These are phyloP conservation scores for Seiridium unicorne DNA, from an alignment of 2,329 filamentous ascomycete genomes.

Conservation along the genomic window DNA sequence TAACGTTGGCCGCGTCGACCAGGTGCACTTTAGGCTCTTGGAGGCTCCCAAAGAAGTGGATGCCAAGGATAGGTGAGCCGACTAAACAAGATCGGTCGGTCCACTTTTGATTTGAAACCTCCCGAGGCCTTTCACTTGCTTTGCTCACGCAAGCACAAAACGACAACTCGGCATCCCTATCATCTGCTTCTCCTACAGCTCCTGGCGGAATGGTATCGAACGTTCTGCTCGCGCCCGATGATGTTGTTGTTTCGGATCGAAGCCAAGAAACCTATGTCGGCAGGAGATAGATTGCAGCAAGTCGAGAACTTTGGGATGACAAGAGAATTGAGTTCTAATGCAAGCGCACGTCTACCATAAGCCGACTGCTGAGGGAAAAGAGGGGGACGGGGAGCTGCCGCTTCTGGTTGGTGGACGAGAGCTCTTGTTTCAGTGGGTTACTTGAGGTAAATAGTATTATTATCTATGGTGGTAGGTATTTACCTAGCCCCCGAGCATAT, in stretches of 20 bases:
- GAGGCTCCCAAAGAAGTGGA: constrained; percentile 1
- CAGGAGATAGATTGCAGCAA: constrained; percentile 7
- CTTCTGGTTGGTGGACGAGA: constrained; percentile 7
- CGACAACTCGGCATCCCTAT: not conserved
- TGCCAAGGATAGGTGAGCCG: not conserved
- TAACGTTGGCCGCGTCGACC: constrained; percentile 15
- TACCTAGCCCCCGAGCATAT: too few species aligned
- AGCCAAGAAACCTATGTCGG: constrained; percentile 2
- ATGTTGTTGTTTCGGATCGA: not conserved
- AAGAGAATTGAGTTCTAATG: constrained; percentile 1
- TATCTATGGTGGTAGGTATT: not conserved
- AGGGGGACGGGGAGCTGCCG: constrained; percentile 5
- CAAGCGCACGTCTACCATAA: not conserved
- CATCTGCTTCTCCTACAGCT: not conserved
- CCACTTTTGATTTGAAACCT: not conserved
- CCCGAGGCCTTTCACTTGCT: not conserved
- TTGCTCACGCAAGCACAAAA: too few species aligned
- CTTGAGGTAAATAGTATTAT: not conserved
- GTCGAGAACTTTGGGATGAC: not conserved
- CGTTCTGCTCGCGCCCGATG: too few species aligned
- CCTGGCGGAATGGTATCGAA: not conserved
- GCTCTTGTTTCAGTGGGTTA: constrained; percentile 5
- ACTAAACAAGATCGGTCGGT: not conserved
- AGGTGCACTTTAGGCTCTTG: constrained; percentile 9
- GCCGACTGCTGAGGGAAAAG: not conserved